A percentile compares a stretch with the other conserved stretches of the same genome.
phyloP scores from a whole-genome alignment of 805 yeast species.

The Wickerhamomyces rabaulensis region DNA sequence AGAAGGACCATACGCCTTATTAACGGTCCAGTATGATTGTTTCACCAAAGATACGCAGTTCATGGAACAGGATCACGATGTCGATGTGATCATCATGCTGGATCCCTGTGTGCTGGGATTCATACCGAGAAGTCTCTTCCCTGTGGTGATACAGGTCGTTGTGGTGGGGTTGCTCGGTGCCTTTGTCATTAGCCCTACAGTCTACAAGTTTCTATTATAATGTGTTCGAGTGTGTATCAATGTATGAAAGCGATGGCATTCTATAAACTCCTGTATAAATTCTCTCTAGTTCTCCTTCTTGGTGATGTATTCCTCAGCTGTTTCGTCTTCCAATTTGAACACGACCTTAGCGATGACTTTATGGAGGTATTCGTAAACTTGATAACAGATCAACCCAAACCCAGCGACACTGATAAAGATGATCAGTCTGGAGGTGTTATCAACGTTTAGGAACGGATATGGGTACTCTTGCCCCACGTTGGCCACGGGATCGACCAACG shows the following conservation, averaged over 20 bases:
- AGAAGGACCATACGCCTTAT: not conserved
- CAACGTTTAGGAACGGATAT: constrained; percentile 60
- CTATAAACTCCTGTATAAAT: too few species aligned
- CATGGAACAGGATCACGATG: constrained; percentile 5
- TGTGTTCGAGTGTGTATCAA: not conserved
- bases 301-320: not conserved
- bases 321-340: not conserved
- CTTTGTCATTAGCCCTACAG: not conserved
- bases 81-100: constrained; percentile 7
- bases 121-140: constrained; percentile 4
- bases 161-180: constrained; percentile 1
- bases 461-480: constrained; percentile 38
- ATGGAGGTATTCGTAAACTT: not conserved
- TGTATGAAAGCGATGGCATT: too few species aligned
- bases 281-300: not conserved
- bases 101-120: constrained; percentile 3
- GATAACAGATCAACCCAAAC: constrained; percentile 25
- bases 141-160: constrained; percentile 1
- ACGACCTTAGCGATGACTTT: not conserved
- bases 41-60: constrained; percentile 9
- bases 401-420: constrained; percentile 44
- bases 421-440: constrained; percentile 35
- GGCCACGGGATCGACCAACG: constrained; percentile 39
- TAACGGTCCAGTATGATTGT: constrained; percentile 11
- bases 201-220: not conserved